Base-by-base conservation (phyloP, 2,329 filamentous ascomycete genomes). In the Cordyceps tenuipes region DNA sequence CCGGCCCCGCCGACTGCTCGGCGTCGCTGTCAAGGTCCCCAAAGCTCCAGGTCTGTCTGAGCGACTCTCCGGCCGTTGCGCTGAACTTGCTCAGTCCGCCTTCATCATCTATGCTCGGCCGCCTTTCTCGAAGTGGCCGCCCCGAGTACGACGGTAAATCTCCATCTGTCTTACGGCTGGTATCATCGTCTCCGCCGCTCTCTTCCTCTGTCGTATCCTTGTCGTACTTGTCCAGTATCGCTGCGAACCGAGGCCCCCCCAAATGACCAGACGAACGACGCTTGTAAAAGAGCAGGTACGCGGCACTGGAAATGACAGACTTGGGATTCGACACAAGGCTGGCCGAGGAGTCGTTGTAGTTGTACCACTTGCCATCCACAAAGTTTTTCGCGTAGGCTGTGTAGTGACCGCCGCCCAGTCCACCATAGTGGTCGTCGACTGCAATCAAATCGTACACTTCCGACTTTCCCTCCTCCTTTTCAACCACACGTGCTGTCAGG, bases 211-310 rank as follows among this genome's bases (percentile, higher is more conserved):
- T 76, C 54, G 74, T 71, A 29, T 72, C 75, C 62, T 81, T 80
- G 64, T 81, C 79, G 68, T 82, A 89, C 59, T 81, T 78, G 57
- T 86, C 82, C 58, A 90, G 78, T 54, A 96, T 85, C 64, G 86
- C 78, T 66, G 86, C 82, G 62, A 97, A 86, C 56, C 82, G 82
- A 49, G 86, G 81, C 29, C 92, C 92, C 61, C 94, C 94, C 65
- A 99, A 84, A 63, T 91, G 89, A 63, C 74, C 75, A 8, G 82
- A 79, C 5, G 91, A 90, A 64, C 91, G 88, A 61, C 94, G 89
- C 46, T 94, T 90, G 76, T 99, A 99, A 79, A 99, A 99, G 39
- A 99, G 80, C 12, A 99, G 82, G 73, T 99, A 99, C 0, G 94
- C 94, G 21, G 89, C 87, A 17, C 83, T 75, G 5, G 90, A 89